Evolutionary conservation across 1,139 yeast genomes (phyloP).

Genomic region (Hanseniaspora gamundiae): DNA sequence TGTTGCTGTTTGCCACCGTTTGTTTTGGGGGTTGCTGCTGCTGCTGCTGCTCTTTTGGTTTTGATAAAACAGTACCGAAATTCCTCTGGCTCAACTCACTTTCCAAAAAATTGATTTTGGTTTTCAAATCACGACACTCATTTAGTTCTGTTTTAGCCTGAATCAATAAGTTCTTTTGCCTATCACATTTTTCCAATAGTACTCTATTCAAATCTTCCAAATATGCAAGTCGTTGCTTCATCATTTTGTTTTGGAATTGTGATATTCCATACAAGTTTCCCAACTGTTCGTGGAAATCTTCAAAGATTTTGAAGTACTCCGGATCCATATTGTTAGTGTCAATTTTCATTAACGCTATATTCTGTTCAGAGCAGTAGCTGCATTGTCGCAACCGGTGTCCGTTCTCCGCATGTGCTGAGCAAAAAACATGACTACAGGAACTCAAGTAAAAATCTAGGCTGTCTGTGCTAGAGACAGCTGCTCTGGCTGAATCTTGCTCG

Average conservation of each 20-base stretch:
- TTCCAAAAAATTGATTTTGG: constrained; percentile 12
- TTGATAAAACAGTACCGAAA: not conserved
- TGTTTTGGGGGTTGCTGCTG: not conserved
- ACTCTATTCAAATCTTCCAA: constrained; percentile 14
- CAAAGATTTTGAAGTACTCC: constrained; percentile 16
- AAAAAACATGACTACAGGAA: constrained; percentile 19
- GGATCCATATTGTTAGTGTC: constrained; percentile 13
- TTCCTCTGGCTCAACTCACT: constrained; percentile 3
- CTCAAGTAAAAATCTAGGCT: constrained; percentile 11
- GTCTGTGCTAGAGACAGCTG: not conserved
- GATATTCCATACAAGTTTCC: constrained; percentile 16
- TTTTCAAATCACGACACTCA: constrained; percentile 12
- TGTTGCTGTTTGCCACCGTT: constrained; percentile 2
- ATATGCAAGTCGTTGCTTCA: constrained; percentile 14
- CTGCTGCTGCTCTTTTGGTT: too few species aligned
- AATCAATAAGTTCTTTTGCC: constrained; percentile 17
- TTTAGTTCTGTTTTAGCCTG: constrained; percentile 19
- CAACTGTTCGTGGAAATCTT: constrained; percentile 14
- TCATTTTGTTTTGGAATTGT: constrained; percentile 16
- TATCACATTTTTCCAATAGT: constrained; percentile 16
- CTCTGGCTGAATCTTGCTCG: not conserved
- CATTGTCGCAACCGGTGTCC: constrained; percentile 8
- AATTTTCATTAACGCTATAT: constrained; percentile 12
- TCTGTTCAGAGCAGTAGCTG: constrained; percentile 13
- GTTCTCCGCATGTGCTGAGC: constrained; percentile 12